phyloP scores from a whole-genome alignment of 2,329 filamentous ascomycete species.

The Aspergillus glaucus region DNA sequence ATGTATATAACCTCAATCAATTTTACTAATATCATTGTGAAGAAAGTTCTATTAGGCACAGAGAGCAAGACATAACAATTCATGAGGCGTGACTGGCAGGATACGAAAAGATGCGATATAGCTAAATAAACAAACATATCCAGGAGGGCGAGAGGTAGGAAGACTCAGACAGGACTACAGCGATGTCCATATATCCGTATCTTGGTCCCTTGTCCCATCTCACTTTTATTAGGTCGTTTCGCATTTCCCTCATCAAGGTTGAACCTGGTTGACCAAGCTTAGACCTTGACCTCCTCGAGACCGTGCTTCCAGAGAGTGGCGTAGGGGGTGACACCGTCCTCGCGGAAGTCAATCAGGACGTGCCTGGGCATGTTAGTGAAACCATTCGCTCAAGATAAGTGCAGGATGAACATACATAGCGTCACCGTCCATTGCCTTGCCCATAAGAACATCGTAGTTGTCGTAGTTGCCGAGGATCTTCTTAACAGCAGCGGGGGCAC shows the following conservation, averaged over 20 bases:
- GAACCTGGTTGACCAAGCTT: constrained; percentile 30
- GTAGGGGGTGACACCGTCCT: constrained; percentile 87
- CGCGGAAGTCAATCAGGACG: constrained; percentile 92
- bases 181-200: neutral
- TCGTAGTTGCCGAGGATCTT: constrained; percentile 84
- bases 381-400: neutral
- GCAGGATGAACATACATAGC: constrained; percentile 65
- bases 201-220: constrained; percentile 8
- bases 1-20: no score
- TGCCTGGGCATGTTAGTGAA: constrained; percentile 50
- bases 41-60: neutral
- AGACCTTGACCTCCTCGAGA: constrained; percentile 84
- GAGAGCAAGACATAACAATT: constrained; percentile 20
- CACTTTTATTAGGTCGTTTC: constrained; percentile 9
- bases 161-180: neutral
- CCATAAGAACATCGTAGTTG: constrained; percentile 91
- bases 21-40: no score
- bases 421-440: constrained; percentile 86
- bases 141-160: neutral
- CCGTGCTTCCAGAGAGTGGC: constrained; percentile 95
- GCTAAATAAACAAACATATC: neutral
- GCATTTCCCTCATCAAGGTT: constrained; percentile 2
- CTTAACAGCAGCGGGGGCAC: constrained; percentile 70
- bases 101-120: constrained; percentile 19
- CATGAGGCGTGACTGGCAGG: constrained; percentile 33